These are phyloP conservation scores for Mycena olivaceomarginata DNA, from an alignment of 768 basidiomycete genomes.

Conservation along the genomic window DNA sequence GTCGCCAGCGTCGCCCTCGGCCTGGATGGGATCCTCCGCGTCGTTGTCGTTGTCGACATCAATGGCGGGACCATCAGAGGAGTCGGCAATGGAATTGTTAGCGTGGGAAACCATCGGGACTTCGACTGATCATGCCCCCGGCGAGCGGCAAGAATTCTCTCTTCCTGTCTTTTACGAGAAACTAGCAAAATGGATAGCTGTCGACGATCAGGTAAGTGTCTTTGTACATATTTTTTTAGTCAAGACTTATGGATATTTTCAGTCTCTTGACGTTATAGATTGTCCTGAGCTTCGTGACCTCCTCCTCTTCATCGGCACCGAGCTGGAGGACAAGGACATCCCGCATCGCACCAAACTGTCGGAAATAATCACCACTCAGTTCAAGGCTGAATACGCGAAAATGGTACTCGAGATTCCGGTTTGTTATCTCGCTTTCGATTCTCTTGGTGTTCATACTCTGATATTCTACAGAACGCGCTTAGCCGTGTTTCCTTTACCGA, in stretches of 20 bases:
- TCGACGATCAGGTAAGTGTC: slow-evolving; percentile 23
- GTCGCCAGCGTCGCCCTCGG: too few relatives aligned
- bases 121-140: too few relatives aligned
- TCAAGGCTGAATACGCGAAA: not conserved
- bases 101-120: too few relatives aligned
- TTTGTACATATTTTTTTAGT: too few relatives aligned
- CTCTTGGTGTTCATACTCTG: too few relatives aligned
- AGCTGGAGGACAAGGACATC: not conserved
- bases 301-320: not conserved
- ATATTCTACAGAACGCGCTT: too few relatives aligned
- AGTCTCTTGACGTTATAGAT: slow-evolving; percentile 14
- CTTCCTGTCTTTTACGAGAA: not conserved
- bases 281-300: slow-evolving; percentile 2
- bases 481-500: too few relatives aligned
- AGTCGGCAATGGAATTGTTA: too few relatives aligned
- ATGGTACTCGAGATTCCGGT: not conserved
- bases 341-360: slow-evolving; percentile 10
- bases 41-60: too few relatives aligned
- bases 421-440: not conserved
- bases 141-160: not conserved
- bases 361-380: not conserved
- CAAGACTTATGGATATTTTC: not conserved
- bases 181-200: slow-evolving; percentile 5
- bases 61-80: too few relatives aligned
- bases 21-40: too few relatives aligned